Evolutionary conservation across 768 basidiomycete genomes (phyloP).

Genomic region (Coprinopsis strossmayeri): DNA sequence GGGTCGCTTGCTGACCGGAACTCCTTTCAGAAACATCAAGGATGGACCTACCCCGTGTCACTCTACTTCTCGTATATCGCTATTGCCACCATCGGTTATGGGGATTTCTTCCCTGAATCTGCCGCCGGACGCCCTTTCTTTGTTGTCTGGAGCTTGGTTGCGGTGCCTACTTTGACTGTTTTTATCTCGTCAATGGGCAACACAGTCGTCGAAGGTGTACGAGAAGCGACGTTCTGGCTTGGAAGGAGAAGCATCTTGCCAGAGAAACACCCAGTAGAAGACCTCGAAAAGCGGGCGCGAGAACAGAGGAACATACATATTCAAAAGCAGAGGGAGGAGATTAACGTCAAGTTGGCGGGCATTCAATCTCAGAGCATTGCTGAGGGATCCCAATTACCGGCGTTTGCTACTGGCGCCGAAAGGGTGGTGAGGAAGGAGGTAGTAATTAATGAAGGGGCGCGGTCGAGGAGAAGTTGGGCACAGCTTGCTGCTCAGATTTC

Average conservation of each 20-base stretch:
- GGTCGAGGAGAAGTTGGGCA: neutral
- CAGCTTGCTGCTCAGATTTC: slow-evolving; percentile 12
- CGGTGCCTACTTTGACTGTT: slow-evolving; percentile 34
- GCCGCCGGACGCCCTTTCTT: slow-evolving; percentile 34
- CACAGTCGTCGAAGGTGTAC: slow-evolving; percentile 34
- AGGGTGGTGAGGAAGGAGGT: neutral
- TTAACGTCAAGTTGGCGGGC: neutral
- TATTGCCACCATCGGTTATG: slow-evolving; percentile 36
- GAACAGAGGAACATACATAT: slow-evolving; percentile 6
- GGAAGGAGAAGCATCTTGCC: slow-evolving; percentile 22
- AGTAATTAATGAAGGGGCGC: neutral
- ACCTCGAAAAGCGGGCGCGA: slow-evolving; percentile 2
- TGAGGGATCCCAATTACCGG: too few species aligned
- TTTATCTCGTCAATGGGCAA: slow-evolving; percentile 44
- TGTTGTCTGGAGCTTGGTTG: slow-evolving; percentile 34
- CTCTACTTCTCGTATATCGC: slow-evolving; percentile 34
- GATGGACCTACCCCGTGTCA: slow-evolving; percentile 30
- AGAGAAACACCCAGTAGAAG: slow-evolving; percentile 14
- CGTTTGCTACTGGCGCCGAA: too few species aligned
- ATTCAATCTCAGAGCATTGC: too few species aligned
- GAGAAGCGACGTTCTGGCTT: slow-evolving; percentile 25
- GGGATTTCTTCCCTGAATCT: slow-evolving; percentile 30
- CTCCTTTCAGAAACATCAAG: slow-evolving; percentile 15
- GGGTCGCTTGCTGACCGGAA: slow-evolving; percentile 6
- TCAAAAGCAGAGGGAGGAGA: slow-evolving; percentile 5